Percentiles rank a stretch among this genome's conserved stretches.
Conservation (phyloP, 176 grass and related monocot species). For the Carex parvula region DNA sequence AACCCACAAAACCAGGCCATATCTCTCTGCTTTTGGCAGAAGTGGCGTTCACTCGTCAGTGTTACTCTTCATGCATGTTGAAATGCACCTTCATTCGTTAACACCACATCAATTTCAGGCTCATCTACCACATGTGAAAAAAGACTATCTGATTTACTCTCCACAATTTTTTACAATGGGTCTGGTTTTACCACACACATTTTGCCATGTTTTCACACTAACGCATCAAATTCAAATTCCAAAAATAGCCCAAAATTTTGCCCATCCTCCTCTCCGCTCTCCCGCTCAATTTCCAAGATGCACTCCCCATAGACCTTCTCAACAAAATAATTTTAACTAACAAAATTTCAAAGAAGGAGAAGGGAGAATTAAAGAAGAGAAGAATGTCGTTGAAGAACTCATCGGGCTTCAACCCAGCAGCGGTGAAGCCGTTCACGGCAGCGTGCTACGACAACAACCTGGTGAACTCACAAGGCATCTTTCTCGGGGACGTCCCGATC, state of each 20-base stretch:
- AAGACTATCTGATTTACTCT: not conserved
- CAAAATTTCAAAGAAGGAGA: not conserved
- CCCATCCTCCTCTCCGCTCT: not conserved
- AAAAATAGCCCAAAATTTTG: slow-evolving; percentile 2
- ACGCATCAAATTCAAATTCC: slow-evolving; percentile 2
- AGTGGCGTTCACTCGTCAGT: not conserved
- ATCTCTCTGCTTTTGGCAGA: not conserved
- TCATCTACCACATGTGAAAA: not conserved
- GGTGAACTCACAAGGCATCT: slow-evolving; percentile 74
- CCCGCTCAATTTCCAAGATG: not conserved
- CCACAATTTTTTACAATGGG: not conserved
- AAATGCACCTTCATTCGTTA: slow-evolving; percentile 1
- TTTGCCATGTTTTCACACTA: not conserved
- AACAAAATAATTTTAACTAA: not conserved
- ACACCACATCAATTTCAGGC: not conserved
- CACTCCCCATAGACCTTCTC: not conserved
- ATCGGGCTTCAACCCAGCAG: not conserved
- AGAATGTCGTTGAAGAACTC: slow-evolving; percentile 16
- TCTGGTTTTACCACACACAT: not conserved
- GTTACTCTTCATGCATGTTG: not conserved
- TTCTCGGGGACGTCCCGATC: slow-evolving; percentile 56
- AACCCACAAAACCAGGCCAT: not conserved
- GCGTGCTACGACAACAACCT: slow-evolving; percentile 75
- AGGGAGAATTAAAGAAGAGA: not conserved
- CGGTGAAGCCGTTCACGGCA: slow-evolving; percentile 51